These are phyloP conservation scores for Rhizomucor pusillus DNA, from an alignment of 371 early-diverging fungal species.

Conservation along the genomic window DNA sequence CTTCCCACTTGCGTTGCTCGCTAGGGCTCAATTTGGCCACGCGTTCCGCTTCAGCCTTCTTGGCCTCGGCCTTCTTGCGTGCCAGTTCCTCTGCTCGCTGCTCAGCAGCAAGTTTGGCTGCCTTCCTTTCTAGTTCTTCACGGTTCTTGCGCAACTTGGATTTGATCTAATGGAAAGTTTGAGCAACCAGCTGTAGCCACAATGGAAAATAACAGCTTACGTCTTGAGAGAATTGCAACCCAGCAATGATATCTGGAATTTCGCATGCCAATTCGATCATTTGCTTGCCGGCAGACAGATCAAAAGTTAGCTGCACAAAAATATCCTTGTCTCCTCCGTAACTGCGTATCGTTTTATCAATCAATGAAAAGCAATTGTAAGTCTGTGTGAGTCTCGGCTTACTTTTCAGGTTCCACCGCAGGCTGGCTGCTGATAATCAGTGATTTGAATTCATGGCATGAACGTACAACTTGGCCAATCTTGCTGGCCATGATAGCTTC, in stretches of 20 bases:
- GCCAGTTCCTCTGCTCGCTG: conserved; percentile 51
- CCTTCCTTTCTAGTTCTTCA: conserved; percentile 45
- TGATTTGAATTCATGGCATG: conserved; percentile 34
- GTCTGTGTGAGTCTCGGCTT: conserved; percentile 28
- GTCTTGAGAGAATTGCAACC: conserved; percentile 23
- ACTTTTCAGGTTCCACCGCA: conserved; percentile 44
- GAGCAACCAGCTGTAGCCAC: neutral
- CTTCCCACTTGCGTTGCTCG: conserved; percentile 77
- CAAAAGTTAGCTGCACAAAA: conserved; percentile 5
- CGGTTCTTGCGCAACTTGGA: conserved; percentile 41
- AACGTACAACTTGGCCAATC: conserved; percentile 34
- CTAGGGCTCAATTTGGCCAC: conserved; percentile 60
- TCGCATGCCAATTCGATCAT: conserved; percentile 35
- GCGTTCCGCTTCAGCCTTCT: conserved; percentile 68
- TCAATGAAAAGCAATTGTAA: neutral
- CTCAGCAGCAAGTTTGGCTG: conserved; percentile 46
- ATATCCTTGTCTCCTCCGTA: conserved; percentile 20
- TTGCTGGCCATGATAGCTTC: conserved; percentile 32
- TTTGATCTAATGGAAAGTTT: conserved; percentile 19
- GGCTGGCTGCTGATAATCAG: conserved; percentile 45
- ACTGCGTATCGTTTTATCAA: conserved; percentile 4
- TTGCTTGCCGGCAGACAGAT: neutral
- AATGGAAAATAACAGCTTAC: conserved; percentile 13
- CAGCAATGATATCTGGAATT: conserved; percentile 28
- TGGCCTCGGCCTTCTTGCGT: conserved; percentile 57